Conservation (phyloP, 495 filamentous ascomycete species). For the Penicillium egyptiacum region DNA sequence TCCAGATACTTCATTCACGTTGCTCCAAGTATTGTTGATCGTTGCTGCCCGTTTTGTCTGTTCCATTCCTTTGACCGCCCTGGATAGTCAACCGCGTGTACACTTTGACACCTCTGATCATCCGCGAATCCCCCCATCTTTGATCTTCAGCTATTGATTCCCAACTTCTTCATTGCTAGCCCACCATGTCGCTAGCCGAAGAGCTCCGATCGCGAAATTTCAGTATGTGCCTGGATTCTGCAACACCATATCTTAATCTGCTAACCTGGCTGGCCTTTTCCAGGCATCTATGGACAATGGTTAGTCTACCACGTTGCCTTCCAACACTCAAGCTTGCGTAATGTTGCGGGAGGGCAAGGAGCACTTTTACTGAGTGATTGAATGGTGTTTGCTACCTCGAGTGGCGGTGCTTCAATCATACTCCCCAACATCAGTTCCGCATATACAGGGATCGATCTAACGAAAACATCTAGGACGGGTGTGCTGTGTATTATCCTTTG, state of each 20-base stretch:
- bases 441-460: constrained; percentile 11
- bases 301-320: constrained; percentile 49
- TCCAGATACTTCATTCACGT: not conserved
- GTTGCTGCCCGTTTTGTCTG: constrained; percentile 26
- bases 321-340: not conserved
- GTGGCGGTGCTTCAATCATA: not conserved
- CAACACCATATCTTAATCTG: constrained; percentile 22
- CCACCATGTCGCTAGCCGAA: constrained; percentile 53
- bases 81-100: constrained; percentile 28
- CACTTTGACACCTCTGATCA: constrained; percentile 19
- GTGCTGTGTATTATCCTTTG: constrained; percentile 93
- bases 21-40: not conserved
- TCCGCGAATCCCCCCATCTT: constrained; percentile 5
- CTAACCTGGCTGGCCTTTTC: constrained; percentile 32
- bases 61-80: constrained; percentile 30
- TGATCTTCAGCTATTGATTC: constrained; percentile 8
- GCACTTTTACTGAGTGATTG: not conserved
- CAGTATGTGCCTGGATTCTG: constrained; percentile 62
- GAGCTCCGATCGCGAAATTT: constrained; percentile 97
- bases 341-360: not conserved
- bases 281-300: constrained; percentile 99
- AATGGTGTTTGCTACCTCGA: not conserved
- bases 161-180: constrained; percentile 9
- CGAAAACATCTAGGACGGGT: constrained; percentile 67
- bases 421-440: not conserved